Evolutionary conservation across 257 asterid species (phyloP).

Genomic region (Cordia subcordata): DNA sequence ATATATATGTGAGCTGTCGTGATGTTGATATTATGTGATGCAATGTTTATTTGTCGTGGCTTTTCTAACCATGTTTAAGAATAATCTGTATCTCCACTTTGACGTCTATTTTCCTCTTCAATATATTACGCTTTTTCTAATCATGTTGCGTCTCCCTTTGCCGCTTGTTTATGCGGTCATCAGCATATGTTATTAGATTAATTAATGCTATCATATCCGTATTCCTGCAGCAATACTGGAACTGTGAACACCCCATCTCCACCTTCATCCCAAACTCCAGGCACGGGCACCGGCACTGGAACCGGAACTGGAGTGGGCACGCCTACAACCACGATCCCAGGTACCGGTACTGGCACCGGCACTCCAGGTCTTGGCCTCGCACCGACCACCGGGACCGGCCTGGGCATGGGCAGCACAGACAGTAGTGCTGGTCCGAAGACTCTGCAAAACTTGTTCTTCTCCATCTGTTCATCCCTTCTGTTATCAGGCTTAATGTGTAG

Average conservation of each 20-base stretch:
- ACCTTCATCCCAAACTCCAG: neutral
- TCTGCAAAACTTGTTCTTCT: slow-evolving; percentile 10
- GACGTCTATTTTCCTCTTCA: neutral
- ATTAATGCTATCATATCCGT: neutral
- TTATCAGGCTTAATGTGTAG: slow-evolving; percentile 17
- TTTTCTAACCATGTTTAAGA: slow-evolving; percentile 23
- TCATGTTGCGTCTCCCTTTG: slow-evolving; percentile 11
- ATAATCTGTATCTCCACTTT: slow-evolving; percentile 3
- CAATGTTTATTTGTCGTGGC: slow-evolving; percentile 13
- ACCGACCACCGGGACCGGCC: slow-evolving; percentile 41
- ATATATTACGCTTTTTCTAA: neutral
- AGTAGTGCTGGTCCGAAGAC: slow-evolving; percentile 5
- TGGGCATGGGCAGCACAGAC: slow-evolving; percentile 15
- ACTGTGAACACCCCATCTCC: slow-evolving; percentile 22
- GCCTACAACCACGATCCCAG: slow-evolving; percentile 12
- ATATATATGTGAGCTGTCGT: slow-evolving; percentile 40
- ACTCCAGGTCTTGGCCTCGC: slow-evolving; percentile 27
- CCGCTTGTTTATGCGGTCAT: neutral
- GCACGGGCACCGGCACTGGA: slow-evolving; percentile 1
- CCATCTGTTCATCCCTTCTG: slow-evolving; percentile 18
- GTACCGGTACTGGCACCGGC: slow-evolving; percentile 6
- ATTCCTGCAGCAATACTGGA: slow-evolving; percentile 26
- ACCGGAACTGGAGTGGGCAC: slow-evolving; percentile 6
- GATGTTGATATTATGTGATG: slow-evolving; percentile 27
- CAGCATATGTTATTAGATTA: neutral